Evolutionary conservation across 345 rosid species (phyloP).

Genomic region (Arabidopsis thaliana): DNA sequence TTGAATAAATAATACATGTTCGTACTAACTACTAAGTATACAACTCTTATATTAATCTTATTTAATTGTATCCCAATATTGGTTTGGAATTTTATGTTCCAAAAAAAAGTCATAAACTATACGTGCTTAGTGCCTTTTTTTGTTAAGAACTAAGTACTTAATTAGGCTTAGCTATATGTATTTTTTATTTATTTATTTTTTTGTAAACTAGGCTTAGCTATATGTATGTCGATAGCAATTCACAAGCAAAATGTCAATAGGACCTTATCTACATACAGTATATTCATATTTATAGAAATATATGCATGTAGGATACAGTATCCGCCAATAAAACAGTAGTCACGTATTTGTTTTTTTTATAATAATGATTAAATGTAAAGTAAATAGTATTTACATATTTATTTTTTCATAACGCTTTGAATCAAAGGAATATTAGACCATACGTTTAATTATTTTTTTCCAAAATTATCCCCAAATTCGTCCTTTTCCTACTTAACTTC

Average conservation of each 20-base stretch:
- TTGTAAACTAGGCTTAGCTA: neutral
- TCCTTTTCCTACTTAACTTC: conserved; percentile 30
- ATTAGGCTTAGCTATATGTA: neutral
- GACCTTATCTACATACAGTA: neutral
- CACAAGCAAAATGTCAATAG: neutral
- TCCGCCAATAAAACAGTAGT: neutral
- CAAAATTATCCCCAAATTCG: conserved; percentile 13
- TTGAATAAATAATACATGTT: neutral
- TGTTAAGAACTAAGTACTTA: too few species aligned
- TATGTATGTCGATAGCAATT: neutral
- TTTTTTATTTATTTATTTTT: too few species aligned
- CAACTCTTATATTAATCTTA: neutral
- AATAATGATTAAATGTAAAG: conserved; percentile 10
- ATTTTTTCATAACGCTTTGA: neutral
- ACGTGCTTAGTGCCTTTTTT: too few species aligned
- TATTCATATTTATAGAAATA: neutral
- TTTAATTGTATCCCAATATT: neutral
- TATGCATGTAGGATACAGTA: neutral
- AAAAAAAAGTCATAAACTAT: too few species aligned
- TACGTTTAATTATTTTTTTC: neutral
- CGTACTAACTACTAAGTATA: too few species aligned
- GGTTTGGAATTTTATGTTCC: too few species aligned
- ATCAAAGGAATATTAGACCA: neutral
- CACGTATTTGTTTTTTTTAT: conserved; percentile 2
- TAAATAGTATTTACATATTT: neutral